phyloP scores from a whole-genome alignment of 257 asterid genomes.

The Przewalskia tangutica region DNA sequence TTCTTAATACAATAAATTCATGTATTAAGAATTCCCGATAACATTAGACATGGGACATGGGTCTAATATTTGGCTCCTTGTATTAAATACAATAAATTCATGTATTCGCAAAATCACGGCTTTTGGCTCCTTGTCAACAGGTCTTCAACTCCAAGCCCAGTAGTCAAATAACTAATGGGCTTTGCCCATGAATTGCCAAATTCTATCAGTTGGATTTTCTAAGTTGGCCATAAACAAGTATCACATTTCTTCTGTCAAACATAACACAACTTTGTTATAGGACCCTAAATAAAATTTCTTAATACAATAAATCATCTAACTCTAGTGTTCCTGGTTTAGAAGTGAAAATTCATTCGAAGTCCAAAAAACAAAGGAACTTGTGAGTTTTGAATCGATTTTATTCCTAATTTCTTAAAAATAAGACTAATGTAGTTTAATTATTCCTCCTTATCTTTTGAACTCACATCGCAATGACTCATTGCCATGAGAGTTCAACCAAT shows the following conservation, averaged over 20 bases:
- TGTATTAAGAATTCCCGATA: no score
- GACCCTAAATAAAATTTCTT: not conserved
- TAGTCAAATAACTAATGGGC: not conserved
- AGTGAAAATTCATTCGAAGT: not conserved
- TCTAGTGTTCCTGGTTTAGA: not conserved
- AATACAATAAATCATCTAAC: not conserved
- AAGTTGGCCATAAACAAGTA: not conserved
- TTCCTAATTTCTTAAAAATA: no score
- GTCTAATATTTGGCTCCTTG: no score
- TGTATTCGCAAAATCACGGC: no score
- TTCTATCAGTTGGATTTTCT: not conserved
- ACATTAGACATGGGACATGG: no score
- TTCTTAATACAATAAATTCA: no score
- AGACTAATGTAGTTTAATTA: no score
- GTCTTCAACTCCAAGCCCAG: not conserved
- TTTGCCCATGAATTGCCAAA: not conserved
- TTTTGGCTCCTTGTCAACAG: not conserved
- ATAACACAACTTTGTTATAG: not conserved
- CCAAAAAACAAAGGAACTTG: no score
- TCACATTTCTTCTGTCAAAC: not conserved
- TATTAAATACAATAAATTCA: no score
- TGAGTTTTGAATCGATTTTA: no score
- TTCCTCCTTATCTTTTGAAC: not conserved
- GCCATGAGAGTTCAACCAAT: no score
- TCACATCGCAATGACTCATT: no score